Base-by-base conservation (phyloP, 2,329 filamentous ascomycete species). In the Sarocladium kiliense region DNA sequence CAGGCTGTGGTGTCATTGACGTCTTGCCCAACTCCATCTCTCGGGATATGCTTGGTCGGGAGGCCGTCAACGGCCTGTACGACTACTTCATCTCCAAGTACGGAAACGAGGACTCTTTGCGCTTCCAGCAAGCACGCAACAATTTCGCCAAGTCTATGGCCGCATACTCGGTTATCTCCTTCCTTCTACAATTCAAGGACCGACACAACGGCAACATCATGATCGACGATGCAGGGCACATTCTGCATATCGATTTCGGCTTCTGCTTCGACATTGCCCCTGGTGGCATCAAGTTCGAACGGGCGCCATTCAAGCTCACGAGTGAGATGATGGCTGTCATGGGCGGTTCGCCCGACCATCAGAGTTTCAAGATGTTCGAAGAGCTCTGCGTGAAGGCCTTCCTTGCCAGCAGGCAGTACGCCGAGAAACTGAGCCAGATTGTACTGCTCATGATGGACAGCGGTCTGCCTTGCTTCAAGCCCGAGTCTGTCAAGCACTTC, bases 61-160 rank as follows among this genome's bases (percentile, higher is more conserved):
- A 99, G 74, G 91, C 94, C 2, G 94, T 99, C 67, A 99, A 99
- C 67, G 93, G 94, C 0, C 82, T 99, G 1, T 97, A 97, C 73
- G 94, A 99, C 68, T 99, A 99, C 75, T 99, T 99, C 68, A 81
- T 97, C 56, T 92, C 89, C 63, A 97, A 96, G 70, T 99, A 99
- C 68, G 94, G 94, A 61, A 94, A 94, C 64, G 93, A 97, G 71
- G 91, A 97, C 70, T 95, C 90, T 1, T 87, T 96, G 51, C 86
- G 87, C 37, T 99, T 97, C 79, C 95, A 99, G 72, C 88, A 93
- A 70, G 94, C 94, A 11, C 87, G 94, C 59, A 92, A 84, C 74
- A 97, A 97, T 72, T 99, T 99, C 68, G 92, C 99, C 72, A 99
- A 99, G 77, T 94, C 88, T 67, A 97, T 99, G 94, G 94, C 95